Base-by-base conservation (phyloP, 2,329 filamentous ascomycete species). In the Fusarium lyarnte region DNA sequence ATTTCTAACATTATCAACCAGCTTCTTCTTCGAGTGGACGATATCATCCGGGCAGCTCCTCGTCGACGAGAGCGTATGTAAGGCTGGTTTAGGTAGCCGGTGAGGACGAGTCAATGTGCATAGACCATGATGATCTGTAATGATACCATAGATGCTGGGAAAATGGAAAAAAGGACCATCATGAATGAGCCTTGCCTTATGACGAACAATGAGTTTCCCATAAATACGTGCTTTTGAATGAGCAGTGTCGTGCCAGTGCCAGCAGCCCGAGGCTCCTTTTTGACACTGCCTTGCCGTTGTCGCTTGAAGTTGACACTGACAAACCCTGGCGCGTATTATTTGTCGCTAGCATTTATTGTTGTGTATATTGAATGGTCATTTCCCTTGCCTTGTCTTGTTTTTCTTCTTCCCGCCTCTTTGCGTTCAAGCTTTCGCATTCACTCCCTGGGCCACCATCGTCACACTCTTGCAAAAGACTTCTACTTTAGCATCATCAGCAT, bases 21-120 rank as follows among this genome's bases (percentile, higher is more conserved):
- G 93, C 87, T 98, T 74, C 88, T 99, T 72, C 87, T 99, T 74
- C 90, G 96, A 80, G 96, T 99, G 58, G 96, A 99, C 85, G 96
- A 98, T 83, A 99, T 99, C 82, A 98, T 99, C 81, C 92, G 95
- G 70, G 93, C 94, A 57, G 96, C 96, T 58, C 96, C 96, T 58
- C 88, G 96, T 58, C 75, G 79, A 75, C 82, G 82, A 62, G 82
- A 83, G 73, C 78, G 82, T 41, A 83, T 83, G 81, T 83, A 78
- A 77, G 75, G 49, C 38, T 45, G 46, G 63, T 42, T 66, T 68
- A 63, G 71, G 69, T 71, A 58, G 70, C 67, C 62, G 62, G 42
- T 42, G 61, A 73, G 60, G 71, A 74, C 69, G 65, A 73, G 72
- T 74, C 76, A 68, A 72, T 61, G 74, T 76, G 74, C 70, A 74